These are phyloP conservation scores for Inonotus obliquus DNA, from an alignment of 1,284 basidiomycete species.

Conservation along the genomic window DNA sequence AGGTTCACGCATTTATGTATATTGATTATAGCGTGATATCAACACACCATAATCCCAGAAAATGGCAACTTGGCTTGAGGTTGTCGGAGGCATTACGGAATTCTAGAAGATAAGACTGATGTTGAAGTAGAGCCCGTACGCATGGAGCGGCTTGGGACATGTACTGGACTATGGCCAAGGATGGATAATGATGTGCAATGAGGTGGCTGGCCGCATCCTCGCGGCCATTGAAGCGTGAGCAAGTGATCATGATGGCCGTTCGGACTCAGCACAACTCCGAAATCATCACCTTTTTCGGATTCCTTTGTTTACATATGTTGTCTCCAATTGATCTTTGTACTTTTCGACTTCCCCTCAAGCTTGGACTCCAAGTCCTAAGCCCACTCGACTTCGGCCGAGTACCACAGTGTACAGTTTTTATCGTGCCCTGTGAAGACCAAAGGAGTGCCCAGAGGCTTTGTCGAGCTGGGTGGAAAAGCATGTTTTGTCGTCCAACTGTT, in stretches of 20 bases:
- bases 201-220: background rate
- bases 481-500: too few species aligned
- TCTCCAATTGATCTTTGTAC: background rate
- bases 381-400: background rate
- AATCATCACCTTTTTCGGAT: background rate
- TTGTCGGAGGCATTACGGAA: background rate
- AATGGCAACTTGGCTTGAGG: constrained; percentile 40
- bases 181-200: background rate
- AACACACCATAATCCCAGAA: constrained; percentile 58
- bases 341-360: background rate
- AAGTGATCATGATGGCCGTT: background rate
- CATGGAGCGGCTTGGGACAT: background rate
- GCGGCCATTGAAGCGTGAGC: background rate
- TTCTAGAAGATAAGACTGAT: background rate
- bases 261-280: background rate
- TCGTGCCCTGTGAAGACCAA: too few species aligned
- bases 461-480: too few species aligned
- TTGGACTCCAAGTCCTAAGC: background rate
- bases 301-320: background rate
- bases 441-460: too few species aligned
- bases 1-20: background rate
- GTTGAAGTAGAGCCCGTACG: background rate
- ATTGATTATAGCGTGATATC: background rate
- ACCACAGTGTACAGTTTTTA: background rate
- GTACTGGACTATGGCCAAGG: background rate